phyloP scores from a whole-genome alignment of 2,329 filamentous ascomycete genomes.

The Nigrospora oryzae region DNA sequence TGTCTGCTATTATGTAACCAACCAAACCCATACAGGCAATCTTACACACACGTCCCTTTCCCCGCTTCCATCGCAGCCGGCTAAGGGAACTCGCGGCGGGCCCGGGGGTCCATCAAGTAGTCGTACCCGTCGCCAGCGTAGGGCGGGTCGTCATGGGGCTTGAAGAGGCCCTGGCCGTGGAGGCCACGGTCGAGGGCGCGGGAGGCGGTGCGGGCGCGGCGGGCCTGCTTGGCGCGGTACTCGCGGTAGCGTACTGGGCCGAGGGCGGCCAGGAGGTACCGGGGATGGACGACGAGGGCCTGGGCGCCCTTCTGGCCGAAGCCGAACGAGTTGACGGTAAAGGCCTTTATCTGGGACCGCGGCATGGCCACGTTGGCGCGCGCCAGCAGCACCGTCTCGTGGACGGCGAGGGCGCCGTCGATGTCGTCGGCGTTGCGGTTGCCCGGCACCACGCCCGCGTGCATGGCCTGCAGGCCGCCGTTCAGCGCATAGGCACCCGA shows the following conservation, averaged over 20 bases:
- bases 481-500: constrained; percentile 99
- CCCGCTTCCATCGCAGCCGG: too few relatives aligned
- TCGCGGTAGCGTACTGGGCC: not conserved
- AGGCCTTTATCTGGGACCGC: constrained; percentile 33
- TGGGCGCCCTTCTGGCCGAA: constrained; percentile 33
- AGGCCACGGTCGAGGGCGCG: not conserved
- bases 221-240: not conserved
- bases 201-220: not conserved
- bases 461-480: constrained; percentile 90
- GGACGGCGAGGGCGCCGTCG: constrained; percentile 92
- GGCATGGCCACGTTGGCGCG: too few relatives aligned
- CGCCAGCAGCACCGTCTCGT: constrained; percentile 91
- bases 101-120: not conserved
- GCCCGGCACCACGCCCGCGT: constrained; percentile 86
- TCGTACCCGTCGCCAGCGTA: not conserved
- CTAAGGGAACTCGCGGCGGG: not conserved
- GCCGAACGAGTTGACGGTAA: constrained; percentile 30
- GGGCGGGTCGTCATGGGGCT: not conserved
- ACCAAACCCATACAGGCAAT: too few relatives aligned
- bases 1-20: too few relatives aligned
- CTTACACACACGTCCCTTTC: too few relatives aligned
- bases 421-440: constrained; percentile 98
- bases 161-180: not conserved
- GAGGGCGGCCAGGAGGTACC: not conserved
- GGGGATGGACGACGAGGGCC: not conserved